These are phyloP conservation scores for Trichopus zeylanicus DNA, from an alignment of 116 monocot genomes.

Conservation along the genomic window DNA sequence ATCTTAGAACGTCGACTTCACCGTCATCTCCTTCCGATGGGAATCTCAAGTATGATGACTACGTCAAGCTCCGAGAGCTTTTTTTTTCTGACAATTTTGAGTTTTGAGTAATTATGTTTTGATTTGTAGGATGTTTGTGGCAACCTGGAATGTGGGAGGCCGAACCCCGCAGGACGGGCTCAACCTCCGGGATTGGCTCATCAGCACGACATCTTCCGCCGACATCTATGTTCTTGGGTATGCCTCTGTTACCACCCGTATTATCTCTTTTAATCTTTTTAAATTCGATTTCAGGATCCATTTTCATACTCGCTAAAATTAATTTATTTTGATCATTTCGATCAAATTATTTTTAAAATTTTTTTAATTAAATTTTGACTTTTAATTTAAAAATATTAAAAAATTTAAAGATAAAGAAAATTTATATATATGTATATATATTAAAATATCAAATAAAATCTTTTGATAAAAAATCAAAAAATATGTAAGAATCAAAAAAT, in stretches of 20 bases:
- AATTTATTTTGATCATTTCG: too few species aligned
- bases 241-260: background rate
- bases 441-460: too few species aligned
- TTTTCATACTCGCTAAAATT: too few species aligned
- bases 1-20: conserved; percentile 6
- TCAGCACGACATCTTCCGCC: conserved; percentile 24
- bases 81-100: background rate
- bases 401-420: too few species aligned
- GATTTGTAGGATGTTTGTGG: conserved; percentile 57
- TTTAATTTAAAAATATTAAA: too few species aligned
- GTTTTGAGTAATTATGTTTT: background rate
- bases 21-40: conserved; percentile 9
- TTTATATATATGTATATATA: too few species aligned
- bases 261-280: background rate
- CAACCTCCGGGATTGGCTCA: conserved; percentile 48
- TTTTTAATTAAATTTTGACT: too few species aligned
- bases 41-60: conserved; percentile 30
- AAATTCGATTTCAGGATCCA: background rate
- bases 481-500: too few species aligned
- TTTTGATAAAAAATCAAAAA: too few species aligned
- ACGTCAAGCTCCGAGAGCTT: background rate
- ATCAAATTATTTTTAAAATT: too few species aligned
- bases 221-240: conserved; percentile 82
- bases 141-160: conserved; percentile 90
- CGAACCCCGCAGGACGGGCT: conserved; percentile 40